These are phyloP conservation scores for Aspergillus aculeatus DNA, from an alignment of 2,329 filamentous ascomycete genomes.

Conservation along the genomic window DNA sequence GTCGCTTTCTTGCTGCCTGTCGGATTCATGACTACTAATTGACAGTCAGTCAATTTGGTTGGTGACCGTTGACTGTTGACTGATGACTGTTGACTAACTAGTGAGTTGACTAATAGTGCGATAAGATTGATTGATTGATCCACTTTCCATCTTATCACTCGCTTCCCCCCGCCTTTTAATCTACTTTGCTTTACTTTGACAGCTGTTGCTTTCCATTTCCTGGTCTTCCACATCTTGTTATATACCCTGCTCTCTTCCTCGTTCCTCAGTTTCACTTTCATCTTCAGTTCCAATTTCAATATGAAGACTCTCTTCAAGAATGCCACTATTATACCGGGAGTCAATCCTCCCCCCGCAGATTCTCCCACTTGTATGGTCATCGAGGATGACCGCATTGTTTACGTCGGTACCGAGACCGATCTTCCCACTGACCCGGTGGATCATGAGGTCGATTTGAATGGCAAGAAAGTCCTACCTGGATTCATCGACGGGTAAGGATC, in stretches of 20 bases:
- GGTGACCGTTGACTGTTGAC: too few species aligned
- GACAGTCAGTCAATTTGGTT: too few species aligned
- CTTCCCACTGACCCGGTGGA: conserved; percentile 10
- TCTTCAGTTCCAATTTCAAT: neutral
- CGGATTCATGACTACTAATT: too few species aligned
- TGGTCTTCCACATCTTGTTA: neutral
- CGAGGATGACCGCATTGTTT: conserved; percentile 40
- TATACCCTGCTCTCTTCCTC: neutral
- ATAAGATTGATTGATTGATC: neutral
- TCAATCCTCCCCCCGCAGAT: neutral
- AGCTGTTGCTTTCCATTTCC: neutral
- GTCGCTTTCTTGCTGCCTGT: neutral
- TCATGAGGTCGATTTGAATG: conserved; percentile 34
- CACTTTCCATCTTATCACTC: neutral
- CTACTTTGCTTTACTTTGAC: too few species aligned
- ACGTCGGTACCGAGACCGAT: conserved; percentile 39
- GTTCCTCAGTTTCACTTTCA: neutral
- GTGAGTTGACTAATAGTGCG: neutral
- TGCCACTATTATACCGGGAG: conserved; percentile 9
- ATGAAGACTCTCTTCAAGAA: conserved; percentile 23
- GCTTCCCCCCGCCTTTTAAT: neutral
- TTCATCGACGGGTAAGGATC: conserved; percentile 50
- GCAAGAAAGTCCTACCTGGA: conserved; percentile 43
- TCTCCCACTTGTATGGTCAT: conserved; percentile 33
- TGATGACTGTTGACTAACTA: too few species aligned